phyloP scores from a whole-genome alignment of 2,329 filamentous ascomycete genomes.

The Kalaharituber pfeilii region DNA sequence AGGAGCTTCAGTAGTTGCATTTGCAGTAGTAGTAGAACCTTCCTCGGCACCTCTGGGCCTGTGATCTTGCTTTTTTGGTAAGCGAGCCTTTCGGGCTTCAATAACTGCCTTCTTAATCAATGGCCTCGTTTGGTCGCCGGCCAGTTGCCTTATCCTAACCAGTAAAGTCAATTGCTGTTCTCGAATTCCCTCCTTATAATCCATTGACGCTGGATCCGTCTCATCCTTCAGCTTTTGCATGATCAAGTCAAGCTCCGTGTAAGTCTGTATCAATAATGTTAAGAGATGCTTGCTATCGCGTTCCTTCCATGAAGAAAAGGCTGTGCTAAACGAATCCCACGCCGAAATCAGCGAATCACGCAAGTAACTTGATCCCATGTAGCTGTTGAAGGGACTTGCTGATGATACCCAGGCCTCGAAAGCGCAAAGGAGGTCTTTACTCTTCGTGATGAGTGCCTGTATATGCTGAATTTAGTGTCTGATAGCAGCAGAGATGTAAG shows the following conservation, averaged over 20 bases:
- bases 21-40: conserved; percentile 29
- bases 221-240: conserved; percentile 69
- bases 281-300: conserved; percentile 40
- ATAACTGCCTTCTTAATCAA: conserved; percentile 58
- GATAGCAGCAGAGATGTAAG: not conserved
- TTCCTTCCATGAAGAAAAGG: conserved; percentile 70
- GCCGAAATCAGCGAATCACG: conserved; percentile 24
- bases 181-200: conserved; percentile 65
- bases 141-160: conserved; percentile 61
- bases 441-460: conserved; percentile 61
- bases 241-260: conserved; percentile 68
- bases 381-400: conserved; percentile 10
- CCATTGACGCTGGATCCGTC: conserved; percentile 52
- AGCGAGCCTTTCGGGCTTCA: conserved; percentile 48
- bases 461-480: conserved; percentile 30
- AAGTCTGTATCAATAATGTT: conserved; percentile 59
- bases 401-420: conserved; percentile 58
- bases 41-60: conserved; percentile 54
- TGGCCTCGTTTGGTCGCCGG: conserved; percentile 53
- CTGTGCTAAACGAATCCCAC: conserved; percentile 58
- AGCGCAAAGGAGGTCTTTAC: conserved; percentile 56
- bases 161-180: conserved; percentile 66
- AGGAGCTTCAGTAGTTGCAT: conserved; percentile 29
- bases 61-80: conserved; percentile 47
- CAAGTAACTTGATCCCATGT: not conserved